These are phyloP conservation scores for Acacia pycnantha DNA, from an alignment of 331 rosid species.

Conservation along the genomic window DNA sequence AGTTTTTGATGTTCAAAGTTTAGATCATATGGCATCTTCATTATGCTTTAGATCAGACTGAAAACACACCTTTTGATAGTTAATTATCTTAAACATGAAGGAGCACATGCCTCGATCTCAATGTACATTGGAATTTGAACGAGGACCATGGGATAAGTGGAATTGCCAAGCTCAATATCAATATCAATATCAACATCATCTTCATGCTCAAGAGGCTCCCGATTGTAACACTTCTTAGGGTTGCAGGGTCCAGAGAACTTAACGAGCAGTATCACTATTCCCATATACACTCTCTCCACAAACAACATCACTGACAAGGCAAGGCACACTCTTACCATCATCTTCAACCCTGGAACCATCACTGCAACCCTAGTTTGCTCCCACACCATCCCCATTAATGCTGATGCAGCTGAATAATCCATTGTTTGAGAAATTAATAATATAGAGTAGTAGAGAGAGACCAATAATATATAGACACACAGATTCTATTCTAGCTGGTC, in stretches of 20 bases:
- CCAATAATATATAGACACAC: conserved; percentile 1
- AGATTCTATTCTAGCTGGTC: no score
- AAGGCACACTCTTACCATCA: conserved; percentile 53
- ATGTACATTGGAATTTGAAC: conserved; percentile 95
- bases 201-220: conserved; percentile 51
- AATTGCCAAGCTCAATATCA: conserved; percentile 80
- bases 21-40: no score
- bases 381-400: conserved; percentile 46
- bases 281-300: conserved; percentile 83
- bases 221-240: conserved; percentile 70
- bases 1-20: no score
- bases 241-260: conserved; percentile 46
- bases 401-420: conserved; percentile 35
- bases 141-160: conserved; percentile 75
- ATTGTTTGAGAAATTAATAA: background rate
- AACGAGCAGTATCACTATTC: conserved; percentile 53
- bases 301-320: conserved; percentile 78
- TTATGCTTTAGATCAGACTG: no score
- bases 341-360: conserved; percentile 58
- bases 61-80: no score
- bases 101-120: conserved; percentile 64
- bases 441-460: conserved; percentile 13
- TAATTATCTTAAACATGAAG: background rate
- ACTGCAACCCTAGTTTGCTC: conserved; percentile 55
- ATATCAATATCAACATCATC: conserved; percentile 59